phyloP scores from a whole-genome alignment of 2,329 filamentous ascomycete species.

The Ophiocordyceps camponoti-rufipedis region DNA sequence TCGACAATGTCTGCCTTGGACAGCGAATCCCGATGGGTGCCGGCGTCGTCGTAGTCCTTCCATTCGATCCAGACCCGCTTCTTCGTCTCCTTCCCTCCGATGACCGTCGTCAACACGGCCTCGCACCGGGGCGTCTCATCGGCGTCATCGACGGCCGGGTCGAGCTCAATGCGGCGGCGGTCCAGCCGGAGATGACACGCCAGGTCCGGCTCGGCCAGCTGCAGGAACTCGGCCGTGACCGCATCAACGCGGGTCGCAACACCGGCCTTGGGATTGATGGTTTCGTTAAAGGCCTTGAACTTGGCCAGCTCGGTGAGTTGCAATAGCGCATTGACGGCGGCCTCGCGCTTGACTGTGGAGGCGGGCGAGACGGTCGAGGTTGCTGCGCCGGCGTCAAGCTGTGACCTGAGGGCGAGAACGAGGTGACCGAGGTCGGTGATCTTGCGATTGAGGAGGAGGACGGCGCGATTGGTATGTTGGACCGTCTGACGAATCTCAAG shows the following conservation, averaged over 20 bases:
- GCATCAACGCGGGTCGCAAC: conserved; percentile 15
- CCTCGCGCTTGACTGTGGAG: conserved; percentile 16
- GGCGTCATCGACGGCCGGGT: conserved; percentile 11
- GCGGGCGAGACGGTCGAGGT: conserved; percentile 10
- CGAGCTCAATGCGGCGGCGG: conserved; percentile 15
- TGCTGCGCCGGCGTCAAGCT: conserved; percentile 15
- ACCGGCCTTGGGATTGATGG: conserved; percentile 18
- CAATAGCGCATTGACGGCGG: conserved; percentile 20
- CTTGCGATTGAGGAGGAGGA: conserved; percentile 27
- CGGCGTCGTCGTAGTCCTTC: conserved; percentile 27
- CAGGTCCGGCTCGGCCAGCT: conserved; percentile 16
- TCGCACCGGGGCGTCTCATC: conserved; percentile 19
- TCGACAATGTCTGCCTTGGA: conserved; percentile 23
- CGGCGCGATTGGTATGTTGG: conserved; percentile 27
- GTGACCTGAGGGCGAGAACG: conserved; percentile 25
- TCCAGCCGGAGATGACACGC: conserved; percentile 16
- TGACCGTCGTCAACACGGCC: conserved; percentile 15
- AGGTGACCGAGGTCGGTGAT: conserved; percentile 25
- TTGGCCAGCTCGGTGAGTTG: conserved; percentile 25
- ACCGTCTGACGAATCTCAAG: conserved; percentile 27
- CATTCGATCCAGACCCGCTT: conserved; percentile 30
- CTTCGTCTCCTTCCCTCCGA: conserved; percentile 6
- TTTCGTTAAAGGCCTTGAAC: conserved; percentile 32
- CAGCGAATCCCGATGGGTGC: conserved; percentile 15
- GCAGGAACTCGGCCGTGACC: conserved; percentile 17